Evolutionary conservation across 371 early-diverging fungal genomes (phyloP).

Genomic region (Syncephalis fuscata): DNA sequence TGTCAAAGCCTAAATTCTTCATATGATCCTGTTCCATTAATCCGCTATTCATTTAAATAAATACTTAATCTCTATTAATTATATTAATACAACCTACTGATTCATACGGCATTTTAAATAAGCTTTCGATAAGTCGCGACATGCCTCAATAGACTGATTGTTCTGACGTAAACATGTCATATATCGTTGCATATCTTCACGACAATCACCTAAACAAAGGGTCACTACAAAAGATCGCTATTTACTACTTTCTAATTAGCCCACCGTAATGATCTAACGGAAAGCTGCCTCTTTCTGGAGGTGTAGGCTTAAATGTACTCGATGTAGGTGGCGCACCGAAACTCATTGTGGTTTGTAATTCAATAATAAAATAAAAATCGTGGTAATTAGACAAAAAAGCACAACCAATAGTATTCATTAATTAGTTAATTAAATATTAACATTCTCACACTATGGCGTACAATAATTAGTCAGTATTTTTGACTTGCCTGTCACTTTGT

Average conservation of each 20-base stretch:
- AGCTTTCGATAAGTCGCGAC: constrained; percentile 44
- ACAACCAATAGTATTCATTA: too few relatives aligned
- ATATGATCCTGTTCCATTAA: constrained; percentile 54
- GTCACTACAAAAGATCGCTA: neutral
- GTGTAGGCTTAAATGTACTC: constrained; percentile 32
- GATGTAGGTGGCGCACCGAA: constrained; percentile 41
- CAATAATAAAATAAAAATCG: too few relatives aligned
- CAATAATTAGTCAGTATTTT: too few relatives aligned
- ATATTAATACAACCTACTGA: constrained; percentile 20
- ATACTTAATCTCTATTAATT: neutral
- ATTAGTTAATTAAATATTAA: too few relatives aligned
- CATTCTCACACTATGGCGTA: too few relatives aligned
- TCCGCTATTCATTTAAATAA: constrained; percentile 17
- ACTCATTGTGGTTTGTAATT: constrained; percentile 20
- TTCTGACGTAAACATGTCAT: constrained; percentile 50
- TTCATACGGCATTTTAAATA: constrained; percentile 77
- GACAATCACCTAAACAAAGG: constrained; percentile 42
- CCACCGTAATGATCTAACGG: constrained; percentile 61
- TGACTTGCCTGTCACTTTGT: too few relatives aligned
- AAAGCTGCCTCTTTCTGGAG: constrained; percentile 66
- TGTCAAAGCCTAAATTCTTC: constrained; percentile 49
- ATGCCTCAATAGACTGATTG: constrained; percentile 40
- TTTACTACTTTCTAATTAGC: neutral
- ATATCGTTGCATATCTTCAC: constrained; percentile 46
- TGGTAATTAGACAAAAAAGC: too few relatives aligned